Base-by-base conservation (phyloP, 2,329 filamentous ascomycete genomes). In the Albophoma yamanashiensis region DNA sequence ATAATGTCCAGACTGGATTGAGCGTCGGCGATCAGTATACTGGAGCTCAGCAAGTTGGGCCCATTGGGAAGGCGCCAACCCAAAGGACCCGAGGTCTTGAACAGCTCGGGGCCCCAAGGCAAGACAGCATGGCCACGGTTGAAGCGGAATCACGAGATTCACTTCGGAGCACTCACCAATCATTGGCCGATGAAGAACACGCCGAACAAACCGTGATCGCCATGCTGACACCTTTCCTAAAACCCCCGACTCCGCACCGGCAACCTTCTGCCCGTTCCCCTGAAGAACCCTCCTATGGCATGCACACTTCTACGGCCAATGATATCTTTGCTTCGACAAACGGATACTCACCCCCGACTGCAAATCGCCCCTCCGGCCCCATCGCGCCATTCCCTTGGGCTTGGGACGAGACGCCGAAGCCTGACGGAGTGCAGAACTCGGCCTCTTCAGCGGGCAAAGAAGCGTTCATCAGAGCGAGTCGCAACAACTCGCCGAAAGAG, bases 211-310 rank as follows among this genome's bases (percentile, higher is more conserved):
- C 73, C 25, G 76, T 82, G 60, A 74, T 76, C 43, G 73, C 75
- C 58, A 77, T 81, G 68, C 70, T 82, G n/a, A 75, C 78, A 31
- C 77, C 77, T 6, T 81, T 82, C 61, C 66, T 82, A 31, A 73
- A 73, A 56, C 78, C 76, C 57, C 74, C 78, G 34, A 74, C 80
- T 62, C 73, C 76, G 9, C 72, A 76, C 50, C 69, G 72, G 22
- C 64, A 69, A 53, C 69, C 71, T 52, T 68, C 70, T 1, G 62
- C 62, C 27, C 68, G 71, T 22, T 70, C 69, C 4, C 68, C 70
- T 2, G 69, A 68, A 8, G 78, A 82, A 45, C 73, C 79, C 3
- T 82, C 79, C 2, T 84, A 83, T 62, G 82, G 79, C 20, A 82
- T 84, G 80, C 76, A 80, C 65, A 79, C 78, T 12, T 68, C 73